Evolutionary conservation across 805 yeast genomes (phyloP).

Genomic region (Candida ulmi): DNA sequence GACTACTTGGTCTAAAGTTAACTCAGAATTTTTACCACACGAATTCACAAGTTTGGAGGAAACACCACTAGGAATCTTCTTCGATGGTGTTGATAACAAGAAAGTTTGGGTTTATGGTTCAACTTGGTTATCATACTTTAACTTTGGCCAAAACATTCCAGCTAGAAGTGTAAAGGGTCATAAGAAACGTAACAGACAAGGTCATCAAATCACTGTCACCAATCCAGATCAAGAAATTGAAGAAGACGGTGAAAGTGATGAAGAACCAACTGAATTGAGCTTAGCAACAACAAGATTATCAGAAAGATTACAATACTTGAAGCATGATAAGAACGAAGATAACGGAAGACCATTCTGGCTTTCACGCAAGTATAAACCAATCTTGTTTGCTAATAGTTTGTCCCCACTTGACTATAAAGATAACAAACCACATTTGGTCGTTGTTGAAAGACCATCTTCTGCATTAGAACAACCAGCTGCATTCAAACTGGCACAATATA

Average conservation of each 20-base stretch:
- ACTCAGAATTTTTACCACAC: constrained; percentile 69
- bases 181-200: constrained; percentile 37
- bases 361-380: constrained; percentile 68
- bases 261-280: constrained; percentile 16
- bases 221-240: constrained; percentile 23
- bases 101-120: constrained; percentile 86
- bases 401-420: constrained; percentile 28
- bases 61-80: constrained; percentile 68
- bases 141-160: constrained; percentile 54
- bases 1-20: constrained; percentile 76
- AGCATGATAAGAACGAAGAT: constrained; percentile 22
- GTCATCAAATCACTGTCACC: constrained; percentile 34
- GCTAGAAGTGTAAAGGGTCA: constrained; percentile 26
- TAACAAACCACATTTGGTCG: constrained; percentile 43
- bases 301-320: constrained; percentile 8
- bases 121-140: constrained; percentile 74
- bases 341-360: constrained; percentile 57
- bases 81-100: constrained; percentile 32
- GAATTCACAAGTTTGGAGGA: constrained; percentile 54
- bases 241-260: constrained; percentile 22
- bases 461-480: constrained; percentile 57
- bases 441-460: constrained; percentile 71
- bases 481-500: constrained; percentile 53
- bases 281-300: constrained; percentile 5
- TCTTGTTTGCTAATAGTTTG: constrained; percentile 55